Conservation (phyloP, 345 rosid genomes). For the Barbarea vulgaris region DNA sequence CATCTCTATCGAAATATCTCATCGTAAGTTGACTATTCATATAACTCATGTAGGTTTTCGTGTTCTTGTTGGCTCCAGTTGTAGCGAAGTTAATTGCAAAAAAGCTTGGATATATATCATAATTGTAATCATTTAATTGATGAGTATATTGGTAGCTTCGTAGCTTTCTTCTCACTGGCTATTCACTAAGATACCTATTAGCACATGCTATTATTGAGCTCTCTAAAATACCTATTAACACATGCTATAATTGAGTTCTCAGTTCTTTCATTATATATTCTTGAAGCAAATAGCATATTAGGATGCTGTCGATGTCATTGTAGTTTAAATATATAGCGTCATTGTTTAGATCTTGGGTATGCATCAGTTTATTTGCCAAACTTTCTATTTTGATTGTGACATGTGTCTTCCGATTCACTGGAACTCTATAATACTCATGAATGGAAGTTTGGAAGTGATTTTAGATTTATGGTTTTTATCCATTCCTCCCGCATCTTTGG, state of each 20-base stretch:
- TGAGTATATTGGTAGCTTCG: constrained; percentile 16
- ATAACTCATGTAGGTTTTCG: constrained; percentile 15
- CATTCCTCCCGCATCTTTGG: constrained; percentile 4
- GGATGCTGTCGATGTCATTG: background rate
- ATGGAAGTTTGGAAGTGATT: constrained; percentile 7
- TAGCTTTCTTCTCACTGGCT: constrained; percentile 29
- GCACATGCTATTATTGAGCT: constrained; percentile 11
- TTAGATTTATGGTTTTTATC: constrained; percentile 11
- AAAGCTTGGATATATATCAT: constrained; percentile 23
- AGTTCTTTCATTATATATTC: constrained; percentile 7
- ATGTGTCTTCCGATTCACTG: background rate
- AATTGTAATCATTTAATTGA: background rate
- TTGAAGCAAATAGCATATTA: constrained; percentile 6
- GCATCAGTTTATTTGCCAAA: constrained; percentile 6
- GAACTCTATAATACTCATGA: background rate
- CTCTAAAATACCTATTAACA: background rate
- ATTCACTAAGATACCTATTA: constrained; percentile 5
- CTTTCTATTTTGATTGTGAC: background rate
- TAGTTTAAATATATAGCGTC: background rate
- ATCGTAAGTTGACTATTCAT: constrained; percentile 65
- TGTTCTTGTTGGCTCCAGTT: constrained; percentile 24
- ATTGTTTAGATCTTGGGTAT: constrained; percentile 6
- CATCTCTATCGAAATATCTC: constrained; percentile 85
- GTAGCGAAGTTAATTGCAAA: constrained; percentile 10
- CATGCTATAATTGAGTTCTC: constrained; percentile 9